Evolutionary conservation across 2,329 filamentous ascomycete species (phyloP).

Genomic region (Thielaviopsis euricoi): DNA sequence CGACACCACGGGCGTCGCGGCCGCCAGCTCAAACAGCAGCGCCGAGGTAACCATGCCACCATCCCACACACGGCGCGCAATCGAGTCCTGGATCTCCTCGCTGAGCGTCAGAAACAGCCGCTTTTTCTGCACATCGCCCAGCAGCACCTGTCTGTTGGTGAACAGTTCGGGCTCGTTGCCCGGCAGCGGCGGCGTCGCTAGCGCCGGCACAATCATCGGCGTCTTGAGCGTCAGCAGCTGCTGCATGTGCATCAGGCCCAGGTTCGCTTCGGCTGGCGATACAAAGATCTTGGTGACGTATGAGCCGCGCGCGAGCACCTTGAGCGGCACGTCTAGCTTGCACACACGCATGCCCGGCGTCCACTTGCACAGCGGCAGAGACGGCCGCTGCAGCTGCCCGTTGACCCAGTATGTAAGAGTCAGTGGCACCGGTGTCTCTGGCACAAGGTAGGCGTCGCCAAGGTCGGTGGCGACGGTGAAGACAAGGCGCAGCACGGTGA

Average conservation of each 20-base stretch:
- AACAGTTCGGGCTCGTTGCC: conserved; percentile 6
- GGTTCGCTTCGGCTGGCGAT: conserved; percentile 8
- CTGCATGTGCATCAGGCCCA: conserved; percentile 6
- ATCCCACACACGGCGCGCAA: conserved; percentile 44
- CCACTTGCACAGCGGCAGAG: conserved; percentile 17
- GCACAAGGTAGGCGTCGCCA: conserved; percentile 36
- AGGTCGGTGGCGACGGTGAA: conserved; percentile 42
- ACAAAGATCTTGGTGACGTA: conserved; percentile 10
- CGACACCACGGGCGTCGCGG: neutral
- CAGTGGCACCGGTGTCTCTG: conserved; percentile 28
- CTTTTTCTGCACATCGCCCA: conserved; percentile 11
- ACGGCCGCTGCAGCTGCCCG: conserved; percentile 17
- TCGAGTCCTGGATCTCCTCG: conserved; percentile 43
- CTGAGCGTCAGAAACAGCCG: conserved; percentile 20
- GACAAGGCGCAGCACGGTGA: conserved; percentile 25
- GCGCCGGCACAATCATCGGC: conserved; percentile 10
- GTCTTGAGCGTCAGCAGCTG: conserved; percentile 6
- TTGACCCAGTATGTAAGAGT: conserved; percentile 17
- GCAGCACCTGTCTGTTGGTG: conserved; percentile 8
- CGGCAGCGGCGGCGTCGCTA: conserved; percentile 4
- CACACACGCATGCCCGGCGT: conserved; percentile 24
- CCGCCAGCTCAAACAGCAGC: conserved; percentile 15
- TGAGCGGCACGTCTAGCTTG: conserved; percentile 17
- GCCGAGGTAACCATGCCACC: conserved; percentile 32
- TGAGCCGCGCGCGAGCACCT: conserved; percentile 10